A percentile compares a stretch with the other conserved stretches of the same genome.
Conservation (phyloP, 768 basidiomycete genomes). For the Crucibulum laeve region DNA sequence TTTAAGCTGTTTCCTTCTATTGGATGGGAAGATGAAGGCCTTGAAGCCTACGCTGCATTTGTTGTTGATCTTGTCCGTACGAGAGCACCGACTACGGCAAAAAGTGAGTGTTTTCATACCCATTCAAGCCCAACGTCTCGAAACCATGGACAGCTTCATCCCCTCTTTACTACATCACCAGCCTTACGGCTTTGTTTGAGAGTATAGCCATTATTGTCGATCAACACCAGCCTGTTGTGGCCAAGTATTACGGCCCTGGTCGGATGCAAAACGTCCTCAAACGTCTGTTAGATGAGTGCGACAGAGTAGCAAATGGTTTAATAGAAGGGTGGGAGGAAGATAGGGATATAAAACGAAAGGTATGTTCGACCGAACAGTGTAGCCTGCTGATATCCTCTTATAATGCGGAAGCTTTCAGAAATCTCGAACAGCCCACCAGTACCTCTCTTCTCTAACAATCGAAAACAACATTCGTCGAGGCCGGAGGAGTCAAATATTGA, state of each 20-base stretch:
- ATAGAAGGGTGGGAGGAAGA: conserved; percentile 92
- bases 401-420: conserved; percentile 38
- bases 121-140: conserved; percentile 7
- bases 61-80: conserved; percentile 87
- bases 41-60: conserved; percentile 90
- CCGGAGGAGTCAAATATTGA: conserved; percentile 62
- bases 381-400: not conserved
- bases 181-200: conserved; percentile 90
- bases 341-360: conserved; percentile 77
- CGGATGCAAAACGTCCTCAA: conserved; percentile 81
- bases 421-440: conserved; percentile 36
- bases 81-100: conserved; percentile 72
- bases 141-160: conserved; percentile 65
- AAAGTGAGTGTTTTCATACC: conserved; percentile 49
- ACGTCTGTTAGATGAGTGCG: conserved; percentile 80
- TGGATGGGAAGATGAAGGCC: conserved; percentile 88
- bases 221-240: conserved; percentile 96
- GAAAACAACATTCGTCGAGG: conserved; percentile 20
- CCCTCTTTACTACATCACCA: conserved; percentile 85
- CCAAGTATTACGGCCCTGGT: conserved; percentile 92
- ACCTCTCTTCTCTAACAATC: conserved; percentile 22
- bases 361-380: conserved; percentile 15
- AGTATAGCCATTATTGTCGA: conserved; percentile 94
- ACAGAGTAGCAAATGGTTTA: conserved; percentile 72
- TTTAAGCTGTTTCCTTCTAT: conserved; percentile 97